Percentiles rank a stretch among this genome's conserved stretches.
Evolutionary conservation across 2,329 filamentous ascomycete genomes (phyloP).

Genomic region (Chlorencoelia australis): DNA sequence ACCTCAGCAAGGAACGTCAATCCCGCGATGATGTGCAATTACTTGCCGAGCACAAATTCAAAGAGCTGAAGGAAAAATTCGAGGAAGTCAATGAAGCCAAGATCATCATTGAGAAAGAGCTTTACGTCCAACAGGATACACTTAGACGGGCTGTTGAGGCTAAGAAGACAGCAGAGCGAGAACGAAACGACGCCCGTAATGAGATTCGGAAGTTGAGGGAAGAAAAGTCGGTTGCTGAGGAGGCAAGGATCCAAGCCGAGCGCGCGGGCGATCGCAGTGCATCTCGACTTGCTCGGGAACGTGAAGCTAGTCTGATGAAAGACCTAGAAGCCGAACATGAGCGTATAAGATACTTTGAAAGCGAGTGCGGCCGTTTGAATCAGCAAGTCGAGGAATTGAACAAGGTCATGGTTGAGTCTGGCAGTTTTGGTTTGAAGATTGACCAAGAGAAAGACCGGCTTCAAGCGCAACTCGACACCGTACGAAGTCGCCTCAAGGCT

Average conservation of each 20-base stretch:
- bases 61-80: conserved; percentile 74
- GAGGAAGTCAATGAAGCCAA: conserved; percentile 85
- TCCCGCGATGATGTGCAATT: conserved; percentile 90
- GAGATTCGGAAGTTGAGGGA: conserved; percentile 76
- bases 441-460: conserved; percentile 91
- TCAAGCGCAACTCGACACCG: conserved; percentile 80
- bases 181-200: conserved; percentile 78
- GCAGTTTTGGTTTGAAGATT: conserved; percentile 78
- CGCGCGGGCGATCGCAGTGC: conserved; percentile 69
- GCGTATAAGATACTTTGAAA: conserved; percentile 68
- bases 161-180: conserved; percentile 67
- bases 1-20: conserved; percentile 83
- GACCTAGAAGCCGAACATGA: conserved; percentile 74
- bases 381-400: conserved; percentile 77
- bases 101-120: conserved; percentile 94
- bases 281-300: conserved; percentile 68
- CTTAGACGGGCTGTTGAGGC: conserved; percentile 78
- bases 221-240: conserved; percentile 76
- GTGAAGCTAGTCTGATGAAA: conserved; percentile 64
- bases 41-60: conserved; percentile 79
- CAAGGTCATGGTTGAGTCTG: conserved; percentile 78
- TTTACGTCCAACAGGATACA: conserved; percentile 91
- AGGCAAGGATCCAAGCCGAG: conserved; percentile 75
- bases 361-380: conserved; percentile 66
- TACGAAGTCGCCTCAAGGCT: conserved; percentile 79